Base-by-base conservation (phyloP, 148 eudicot genomes). In the Rhododendron ferrugineum region DNA sequence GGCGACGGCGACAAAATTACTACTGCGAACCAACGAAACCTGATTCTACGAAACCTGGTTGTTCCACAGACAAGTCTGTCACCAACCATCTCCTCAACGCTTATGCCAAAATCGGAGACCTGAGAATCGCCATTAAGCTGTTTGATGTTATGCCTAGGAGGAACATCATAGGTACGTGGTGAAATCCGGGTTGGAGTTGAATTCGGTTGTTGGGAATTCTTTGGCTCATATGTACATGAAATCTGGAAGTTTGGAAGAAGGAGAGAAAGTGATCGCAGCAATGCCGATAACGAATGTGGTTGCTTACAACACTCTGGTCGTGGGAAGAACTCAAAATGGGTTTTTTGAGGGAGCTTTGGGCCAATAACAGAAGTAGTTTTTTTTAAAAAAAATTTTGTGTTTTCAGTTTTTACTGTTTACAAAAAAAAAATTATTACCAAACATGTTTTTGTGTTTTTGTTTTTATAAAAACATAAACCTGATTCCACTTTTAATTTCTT, bases 151-250 rank as follows among this genome's bases (percentile, higher is more conserved):
- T 92, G 95, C 92, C 93, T 0, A 90, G 85, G 87, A 93, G 82
- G 84, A 96, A 96, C 86, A 70, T 92, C 23, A 96, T 94, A 89
- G 91, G 15, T 93, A 90, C 79, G 91, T 83, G 2, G 81, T 89
- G 66, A 92, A 90, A 81, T 86, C 90, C 22, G 98, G 98, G 75
- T 80, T 90, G 50, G 93, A 89, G 87, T 20, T 81, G 72, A 87
- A 86, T 82, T 86, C 88, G 82, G 90, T 95, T 47, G 93, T 94
- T 78, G 93, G 94, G 72, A 91, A 92, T 86, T 93, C 98, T 30
- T 91, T 94, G 86, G 92, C 96, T 22, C 94, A 96, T 86, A 94
- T 94, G 98, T 96, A 94, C 85, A 94, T 94, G 93, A 96, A 91
- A 89, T 94, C 93, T 81, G 94, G 90, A 18, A 82, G 93, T 82